Base-by-base conservation (phyloP, 2,329 filamentous ascomycete species). In the Camillea tinctor region DNA sequence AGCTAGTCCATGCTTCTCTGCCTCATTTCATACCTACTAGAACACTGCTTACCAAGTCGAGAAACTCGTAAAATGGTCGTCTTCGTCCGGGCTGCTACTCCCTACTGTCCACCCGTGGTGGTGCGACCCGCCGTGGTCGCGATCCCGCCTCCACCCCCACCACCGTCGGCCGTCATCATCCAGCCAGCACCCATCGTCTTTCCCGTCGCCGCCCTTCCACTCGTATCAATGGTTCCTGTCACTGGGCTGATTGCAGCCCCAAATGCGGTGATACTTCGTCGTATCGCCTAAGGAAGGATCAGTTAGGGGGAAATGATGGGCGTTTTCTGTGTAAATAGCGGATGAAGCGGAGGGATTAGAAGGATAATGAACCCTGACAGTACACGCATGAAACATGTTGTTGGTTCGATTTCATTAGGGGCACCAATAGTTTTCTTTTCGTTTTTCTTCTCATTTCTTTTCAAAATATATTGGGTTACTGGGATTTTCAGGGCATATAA, bases 321-420 rank as follows among this genome's bases (percentile, higher is more conserved):
- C 26, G 13, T 51, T 22, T 26, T 58, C 44, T 20, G 58, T n/a
- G 36, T 62, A 9, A 57, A 49, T 36, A 58, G 54, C n/a, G n/a
- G n/a, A 36, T 53, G 40, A 49, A 6, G 7, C 13, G 49, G 19
- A 50, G 36, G 36, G 11, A 44, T 44, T 9, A n/a, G n/a, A n/a
- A n/a, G n/a, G n/a, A n/a, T n/a, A n/a, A n/a, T n/a, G n/a, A n/a
- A n/a, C n/a, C n/a, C n/a, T n/a, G n/a, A n/a, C n/a, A n/a, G n/a
- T n/a, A n/a, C n/a, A n/a, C n/a, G n/a, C n/a, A n/a, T n/a, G n/a
- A n/a, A n/a, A n/a, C n/a, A n/a, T n/a, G n/a, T n/a, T n/a, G n/a
- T n/a, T n/a, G n/a, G n/a, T n/a, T n/a, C n/a, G n/a, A n/a, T n/a
- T n/a, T n/a, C n/a, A n/a, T n/a, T n/a, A n/a, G n/a, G n/a, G n/a